These are phyloP conservation scores for Annulohypoxylon bovei DNA, from an alignment of 495 filamentous ascomycete species.

Conservation along the genomic window DNA sequence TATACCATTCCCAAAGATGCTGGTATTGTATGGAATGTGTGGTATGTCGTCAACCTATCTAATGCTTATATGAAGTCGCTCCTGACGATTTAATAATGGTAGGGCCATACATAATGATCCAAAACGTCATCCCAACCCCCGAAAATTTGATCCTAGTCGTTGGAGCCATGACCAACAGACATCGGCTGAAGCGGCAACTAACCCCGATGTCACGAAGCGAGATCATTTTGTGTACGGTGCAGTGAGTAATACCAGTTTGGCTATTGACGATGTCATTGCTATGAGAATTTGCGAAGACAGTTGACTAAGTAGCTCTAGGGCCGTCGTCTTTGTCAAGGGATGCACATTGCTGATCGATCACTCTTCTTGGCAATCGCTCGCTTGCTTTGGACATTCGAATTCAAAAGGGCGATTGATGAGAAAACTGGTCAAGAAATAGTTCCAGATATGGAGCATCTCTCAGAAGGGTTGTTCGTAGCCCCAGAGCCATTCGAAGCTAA, in stretches of 20 bases:
- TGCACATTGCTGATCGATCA: slow-evolving; percentile 60
- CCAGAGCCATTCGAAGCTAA: too few species aligned
- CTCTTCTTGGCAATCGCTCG: slow-evolving; percentile 58
- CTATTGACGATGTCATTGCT: too few species aligned
- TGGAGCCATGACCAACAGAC: neutral
- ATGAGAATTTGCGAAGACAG: too few species aligned
- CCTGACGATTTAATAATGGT: slow-evolving; percentile 4
- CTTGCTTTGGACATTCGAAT: slow-evolving; percentile 62
- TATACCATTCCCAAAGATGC: slow-evolving; percentile 63
- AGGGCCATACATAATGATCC: neutral
- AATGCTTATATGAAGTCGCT: neutral
- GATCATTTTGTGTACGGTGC: slow-evolving; percentile 57
- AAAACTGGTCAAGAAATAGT: neutral
- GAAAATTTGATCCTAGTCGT: neutral
- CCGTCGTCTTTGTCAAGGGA: slow-evolving; percentile 61
- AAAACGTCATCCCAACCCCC: neutral
- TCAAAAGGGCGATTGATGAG: slow-evolving; percentile 19
- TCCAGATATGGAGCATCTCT: too few species aligned
- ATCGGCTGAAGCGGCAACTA: neutral
- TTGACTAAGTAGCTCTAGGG: too few species aligned
- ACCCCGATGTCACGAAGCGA: neutral
- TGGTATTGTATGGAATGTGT: slow-evolving; percentile 58
- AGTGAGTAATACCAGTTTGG: too few species aligned
- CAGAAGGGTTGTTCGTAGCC: too few species aligned
- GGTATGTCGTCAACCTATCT: slow-evolving; percentile 30